Percentiles rank a stretch among this genome's conserved stretches.
phyloP scores from a whole-genome alignment of 2,329 filamentous ascomycete genomes.

The Talaromyces pinophilus region DNA sequence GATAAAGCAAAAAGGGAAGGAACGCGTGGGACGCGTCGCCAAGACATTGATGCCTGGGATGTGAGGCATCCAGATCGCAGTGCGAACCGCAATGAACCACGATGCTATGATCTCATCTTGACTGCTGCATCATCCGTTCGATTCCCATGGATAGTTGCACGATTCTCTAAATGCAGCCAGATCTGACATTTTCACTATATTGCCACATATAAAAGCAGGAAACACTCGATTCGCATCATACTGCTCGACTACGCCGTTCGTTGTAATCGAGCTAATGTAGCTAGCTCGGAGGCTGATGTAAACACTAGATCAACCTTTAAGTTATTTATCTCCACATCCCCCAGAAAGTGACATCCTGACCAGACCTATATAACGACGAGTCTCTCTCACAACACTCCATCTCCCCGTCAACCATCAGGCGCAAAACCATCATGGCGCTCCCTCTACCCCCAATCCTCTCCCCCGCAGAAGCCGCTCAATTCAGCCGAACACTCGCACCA shows the following conservation, averaged over 20 bases:
- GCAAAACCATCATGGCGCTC: constrained; percentile 60
- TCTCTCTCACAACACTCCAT: too few species aligned
- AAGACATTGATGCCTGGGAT: constrained; percentile 12
- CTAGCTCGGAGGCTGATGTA: background rate
- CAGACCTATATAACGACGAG: background rate
- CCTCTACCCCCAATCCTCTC: constrained; percentile 64
- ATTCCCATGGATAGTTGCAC: background rate
- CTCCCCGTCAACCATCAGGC: background rate
- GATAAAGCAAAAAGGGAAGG: constrained; percentile 1
- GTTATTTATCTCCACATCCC: constrained; percentile 1
- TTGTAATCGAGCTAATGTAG: background rate
- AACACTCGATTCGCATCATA: background rate
- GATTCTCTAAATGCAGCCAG: background rate
- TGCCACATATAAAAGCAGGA: background rate
- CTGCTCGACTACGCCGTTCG: background rate
- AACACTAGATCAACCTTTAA: background rate
- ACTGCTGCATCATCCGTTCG: background rate
- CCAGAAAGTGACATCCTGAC: background rate
- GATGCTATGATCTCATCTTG: constrained; percentile 12
- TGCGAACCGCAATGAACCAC: background rate
- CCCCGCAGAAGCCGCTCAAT: constrained; percentile 75
- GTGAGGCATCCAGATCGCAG: constrained; percentile 3
- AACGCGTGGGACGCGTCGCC: constrained; percentile 22
- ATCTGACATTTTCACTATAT: background rate
- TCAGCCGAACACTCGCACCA: constrained; percentile 70